A percentile compares a stretch with the other conserved stretches of the same genome.
Evolutionary conservation across 345 rosid species (phyloP).

Genomic region (Lumnitzera littorea): DNA sequence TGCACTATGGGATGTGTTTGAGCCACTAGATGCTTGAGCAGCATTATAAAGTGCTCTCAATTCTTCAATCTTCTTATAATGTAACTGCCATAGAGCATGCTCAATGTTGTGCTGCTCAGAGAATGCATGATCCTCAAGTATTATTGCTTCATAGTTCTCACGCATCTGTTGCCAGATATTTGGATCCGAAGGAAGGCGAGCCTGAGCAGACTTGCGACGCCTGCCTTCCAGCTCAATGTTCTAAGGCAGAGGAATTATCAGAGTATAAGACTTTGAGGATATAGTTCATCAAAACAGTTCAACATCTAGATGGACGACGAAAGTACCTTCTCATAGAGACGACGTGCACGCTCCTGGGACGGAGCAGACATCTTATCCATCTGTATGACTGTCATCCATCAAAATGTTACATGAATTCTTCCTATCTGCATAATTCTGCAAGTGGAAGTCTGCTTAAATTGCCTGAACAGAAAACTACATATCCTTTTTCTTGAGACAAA

Average conservation of each 20-base stretch:
- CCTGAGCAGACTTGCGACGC: slow-evolving; percentile 69
- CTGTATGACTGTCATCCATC: slow-evolving; percentile 67
- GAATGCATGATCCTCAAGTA: slow-evolving; percentile 86
- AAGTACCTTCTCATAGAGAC: slow-evolving; percentile 68
- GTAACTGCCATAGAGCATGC: slow-evolving; percentile 86
- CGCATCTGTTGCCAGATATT: slow-evolving; percentile 94
- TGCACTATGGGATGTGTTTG: slow-evolving; percentile 21
- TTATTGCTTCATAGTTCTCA: slow-evolving; percentile 90
- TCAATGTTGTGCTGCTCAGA: slow-evolving; percentile 82
- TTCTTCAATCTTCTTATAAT: slow-evolving; percentile 81
- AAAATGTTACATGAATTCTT: slow-evolving; percentile 2
- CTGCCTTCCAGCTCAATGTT: slow-evolving; percentile 71
- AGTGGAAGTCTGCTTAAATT: too few species aligned
- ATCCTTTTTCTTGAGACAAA: too few species aligned
- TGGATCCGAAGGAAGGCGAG: slow-evolving; percentile 72
- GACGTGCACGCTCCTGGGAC: slow-evolving; percentile 67
- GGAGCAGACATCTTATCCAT: slow-evolving; percentile 84
- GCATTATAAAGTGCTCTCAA: slow-evolving; percentile 58
- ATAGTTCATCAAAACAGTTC: not conserved
- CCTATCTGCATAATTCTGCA: too few species aligned
- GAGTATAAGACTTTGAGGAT: too few species aligned
- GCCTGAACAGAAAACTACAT: too few species aligned
- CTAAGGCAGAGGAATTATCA: slow-evolving; percentile 25
- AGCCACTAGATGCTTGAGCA: slow-evolving; percentile 39
- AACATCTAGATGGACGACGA: not conserved